These are phyloP conservation scores for Puccinia sorghi DNA, from an alignment of 1,284 basidiomycete genomes.

Conservation along the genomic window DNA sequence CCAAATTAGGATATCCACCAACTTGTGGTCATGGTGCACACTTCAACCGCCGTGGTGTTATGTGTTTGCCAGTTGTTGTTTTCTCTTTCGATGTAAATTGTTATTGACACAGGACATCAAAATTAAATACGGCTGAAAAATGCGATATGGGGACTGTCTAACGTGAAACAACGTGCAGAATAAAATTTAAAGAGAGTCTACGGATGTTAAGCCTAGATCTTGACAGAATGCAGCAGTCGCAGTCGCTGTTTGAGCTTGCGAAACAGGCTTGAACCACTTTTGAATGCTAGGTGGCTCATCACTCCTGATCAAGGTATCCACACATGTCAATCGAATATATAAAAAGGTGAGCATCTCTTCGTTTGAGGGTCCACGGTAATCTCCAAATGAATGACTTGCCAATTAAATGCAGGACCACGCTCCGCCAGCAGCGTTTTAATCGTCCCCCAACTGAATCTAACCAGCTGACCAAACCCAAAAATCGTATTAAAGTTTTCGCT, in stretches of 20 bases:
- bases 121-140: too few species aligned
- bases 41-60: too few species aligned
- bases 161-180: too few species aligned
- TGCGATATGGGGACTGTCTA: too few species aligned
- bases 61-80: too few species aligned
- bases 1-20: too few species aligned
- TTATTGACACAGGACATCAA: too few species aligned
- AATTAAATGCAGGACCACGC: conserved; percentile 72
- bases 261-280: conserved; percentile 70
- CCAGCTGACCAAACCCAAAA: conserved; percentile 88
- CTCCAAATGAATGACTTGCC: conserved; percentile 63
- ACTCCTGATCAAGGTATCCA: conserved; percentile 66
- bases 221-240: conserved; percentile 68
- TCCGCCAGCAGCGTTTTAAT: conserved; percentile 84
- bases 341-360: not conserved
- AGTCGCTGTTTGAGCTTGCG: conserved; percentile 59
- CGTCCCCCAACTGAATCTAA: conserved; percentile 93
- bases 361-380: conserved; percentile 13
- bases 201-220: conserved; percentile 71
- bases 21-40: too few species aligned
- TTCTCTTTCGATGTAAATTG: too few species aligned
- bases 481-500: conserved; percentile 75
- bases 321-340: not conserved
- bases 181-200: conserved; percentile 61
- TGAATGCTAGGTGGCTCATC: conserved; percentile 74